Conservation (phyloP, 179 eudicot genomes). For the Spinacia oleracea region DNA sequence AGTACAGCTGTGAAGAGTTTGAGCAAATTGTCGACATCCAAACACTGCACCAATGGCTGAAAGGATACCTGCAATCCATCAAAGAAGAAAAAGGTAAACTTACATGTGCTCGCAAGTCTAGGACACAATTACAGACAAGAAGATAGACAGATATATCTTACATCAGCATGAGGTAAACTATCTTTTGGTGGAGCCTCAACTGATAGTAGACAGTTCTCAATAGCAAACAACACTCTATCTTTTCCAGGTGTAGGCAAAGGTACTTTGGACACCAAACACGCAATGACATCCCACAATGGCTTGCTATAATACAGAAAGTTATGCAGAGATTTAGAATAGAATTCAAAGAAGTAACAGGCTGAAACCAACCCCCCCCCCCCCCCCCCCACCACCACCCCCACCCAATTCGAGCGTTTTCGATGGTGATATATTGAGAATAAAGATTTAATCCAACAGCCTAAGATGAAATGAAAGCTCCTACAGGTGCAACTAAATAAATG, state of each 20-base stretch:
- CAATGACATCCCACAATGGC: constrained; percentile 89
- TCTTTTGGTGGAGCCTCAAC: constrained; percentile 89
- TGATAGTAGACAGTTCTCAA: constrained; percentile 83
- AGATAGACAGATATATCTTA: constrained; percentile 33
- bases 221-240: constrained; percentile 80
- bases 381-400: neutral
- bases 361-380: neutral
- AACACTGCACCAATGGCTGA: constrained; percentile 92
- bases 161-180: constrained; percentile 97
- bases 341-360: constrained; percentile 4
- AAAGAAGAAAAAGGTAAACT: constrained; percentile 14
- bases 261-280: constrained; percentile 64
- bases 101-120: neutral
- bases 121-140: constrained; percentile 13
- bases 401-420: neutral
- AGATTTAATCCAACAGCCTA: neutral
- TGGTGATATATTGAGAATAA: neutral
- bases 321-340: neutral
- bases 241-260: constrained; percentile 93
- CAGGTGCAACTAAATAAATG: constrained; percentile 1
- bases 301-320: constrained; percentile 62
- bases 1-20: constrained; percentile 84
- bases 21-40: constrained; percentile 92
- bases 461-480: neutral
- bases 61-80: constrained; percentile 69